These are phyloP conservation scores for Cornus controversa DNA, from an alignment of 148 eudicot genomes.

Conservation along the genomic window DNA sequence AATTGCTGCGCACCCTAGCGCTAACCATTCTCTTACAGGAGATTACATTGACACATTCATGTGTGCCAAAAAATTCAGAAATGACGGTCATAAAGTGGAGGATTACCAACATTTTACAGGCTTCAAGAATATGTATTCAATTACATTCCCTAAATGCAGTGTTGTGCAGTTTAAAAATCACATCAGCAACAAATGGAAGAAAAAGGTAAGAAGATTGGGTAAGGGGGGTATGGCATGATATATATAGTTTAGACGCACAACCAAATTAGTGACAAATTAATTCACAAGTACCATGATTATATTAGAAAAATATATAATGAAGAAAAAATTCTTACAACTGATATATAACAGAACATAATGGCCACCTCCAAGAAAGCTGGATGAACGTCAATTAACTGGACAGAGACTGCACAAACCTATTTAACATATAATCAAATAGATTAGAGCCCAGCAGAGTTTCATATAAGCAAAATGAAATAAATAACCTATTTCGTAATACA, in stretches of 20 bases:
- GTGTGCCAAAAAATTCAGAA: too few species aligned
- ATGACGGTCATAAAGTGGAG: too few species aligned
- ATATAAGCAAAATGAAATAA: neutral
- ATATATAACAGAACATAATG: conserved; percentile 3
- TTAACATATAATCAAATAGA: conserved; percentile 17
- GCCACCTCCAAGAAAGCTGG: conserved; percentile 82
- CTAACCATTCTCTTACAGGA: too few species aligned
- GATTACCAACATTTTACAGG: too few species aligned
- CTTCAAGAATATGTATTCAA: conserved; percentile 90
- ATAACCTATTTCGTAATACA: neutral
- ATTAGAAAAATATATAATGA: too few species aligned
- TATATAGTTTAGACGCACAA: too few species aligned
- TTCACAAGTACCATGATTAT: too few species aligned
- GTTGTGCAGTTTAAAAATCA: conserved; percentile 17
- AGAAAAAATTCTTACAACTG: neutral
- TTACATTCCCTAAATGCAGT: conserved; percentile 82
- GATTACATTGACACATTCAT: too few species aligned
- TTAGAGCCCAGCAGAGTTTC: conserved; percentile 4
- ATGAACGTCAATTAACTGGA: conserved; percentile 89
- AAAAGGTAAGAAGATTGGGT: neutral
- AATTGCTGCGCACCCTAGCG: too few species aligned
- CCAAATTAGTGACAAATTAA: too few species aligned
- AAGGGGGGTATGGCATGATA: neutral
- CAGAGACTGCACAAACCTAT: conserved; percentile 94
- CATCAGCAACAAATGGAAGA: conserved; percentile 6